phyloP scores from a whole-genome alignment of 495 filamentous ascomycete species.

The Tuber aestivum region DNA sequence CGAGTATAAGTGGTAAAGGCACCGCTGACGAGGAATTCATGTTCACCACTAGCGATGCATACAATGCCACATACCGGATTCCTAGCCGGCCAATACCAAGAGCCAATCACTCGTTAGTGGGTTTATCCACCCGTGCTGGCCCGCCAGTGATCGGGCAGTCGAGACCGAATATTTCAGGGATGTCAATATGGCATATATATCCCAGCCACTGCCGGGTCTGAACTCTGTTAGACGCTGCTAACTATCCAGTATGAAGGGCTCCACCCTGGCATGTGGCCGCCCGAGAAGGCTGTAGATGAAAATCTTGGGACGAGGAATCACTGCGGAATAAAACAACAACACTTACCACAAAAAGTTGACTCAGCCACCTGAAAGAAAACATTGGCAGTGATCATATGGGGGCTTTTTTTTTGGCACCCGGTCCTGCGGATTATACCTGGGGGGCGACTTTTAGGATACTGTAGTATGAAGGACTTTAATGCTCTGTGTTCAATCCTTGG shows the following conservation, averaged over 20 bases:
- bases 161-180: not conserved
- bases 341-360: not conserved
- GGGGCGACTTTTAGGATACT: not conserved
- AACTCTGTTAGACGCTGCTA: not conserved
- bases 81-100: not conserved
- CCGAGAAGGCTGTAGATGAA: too few relatives aligned
- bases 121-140: not conserved
- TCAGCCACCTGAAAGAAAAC: not conserved
- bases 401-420: not conserved
- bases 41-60: not conserved
- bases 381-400: not conserved
- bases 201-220: not conserved
- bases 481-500: too few relatives aligned
- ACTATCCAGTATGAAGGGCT: not conserved
- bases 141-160: not conserved
- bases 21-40: not conserved
- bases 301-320: too few relatives aligned
- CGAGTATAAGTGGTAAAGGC: not conserved
- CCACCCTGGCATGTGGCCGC: too few relatives aligned
- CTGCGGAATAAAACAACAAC: not conserved
- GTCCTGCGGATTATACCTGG: not conserved
- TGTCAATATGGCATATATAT: not conserved
- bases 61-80: not conserved
- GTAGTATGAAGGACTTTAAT: not conserved
- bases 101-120: not conserved